These are phyloP conservation scores for Candida sphagnicola DNA, from an alignment of 805 yeast species.

Conservation along the genomic window DNA sequence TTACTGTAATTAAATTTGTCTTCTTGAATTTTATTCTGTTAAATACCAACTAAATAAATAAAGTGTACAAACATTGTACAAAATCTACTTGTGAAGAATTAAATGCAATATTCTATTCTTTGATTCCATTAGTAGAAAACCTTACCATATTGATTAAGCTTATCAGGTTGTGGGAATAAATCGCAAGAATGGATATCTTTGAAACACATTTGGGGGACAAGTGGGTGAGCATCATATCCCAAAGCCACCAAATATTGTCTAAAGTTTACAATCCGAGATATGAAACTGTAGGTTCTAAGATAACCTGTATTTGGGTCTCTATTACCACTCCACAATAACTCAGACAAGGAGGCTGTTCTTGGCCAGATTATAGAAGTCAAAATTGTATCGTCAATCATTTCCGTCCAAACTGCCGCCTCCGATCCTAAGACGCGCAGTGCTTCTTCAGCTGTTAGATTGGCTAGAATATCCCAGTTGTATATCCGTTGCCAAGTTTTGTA, in stretches of 20 bases:
- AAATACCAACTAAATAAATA: too few relatives aligned
- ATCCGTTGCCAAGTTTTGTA: conserved; percentile 43
- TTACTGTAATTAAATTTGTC: too few relatives aligned
- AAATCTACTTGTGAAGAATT: too few relatives aligned
- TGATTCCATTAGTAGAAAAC: conserved; percentile 1
- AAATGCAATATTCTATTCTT: too few relatives aligned
- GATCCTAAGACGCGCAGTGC: conserved; percentile 31
- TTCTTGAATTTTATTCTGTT: too few relatives aligned
- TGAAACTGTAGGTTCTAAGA: conserved; percentile 22
- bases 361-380: conserved; percentile 36
- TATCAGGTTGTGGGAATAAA: conserved; percentile 10
- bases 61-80: too few relatives aligned
- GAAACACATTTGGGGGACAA: conserved; percentile 34
- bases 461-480: conserved; percentile 31
- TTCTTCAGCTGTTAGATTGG: conserved; percentile 25
- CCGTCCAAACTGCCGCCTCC: conserved; percentile 38
- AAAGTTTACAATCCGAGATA: conserved; percentile 34
- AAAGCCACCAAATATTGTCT: conserved; percentile 35
- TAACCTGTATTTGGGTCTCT: conserved; percentile 22
- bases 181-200: conserved; percentile 38
- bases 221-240: conserved; percentile 29
- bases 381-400: conserved; percentile 30
- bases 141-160: conserved; percentile 5
- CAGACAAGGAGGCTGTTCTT: conserved; percentile 39
- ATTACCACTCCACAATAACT: conserved; percentile 39